phyloP scores from a whole-genome alignment of 495 filamentous ascomycete species.

The Cladorrhinum samala region DNA sequence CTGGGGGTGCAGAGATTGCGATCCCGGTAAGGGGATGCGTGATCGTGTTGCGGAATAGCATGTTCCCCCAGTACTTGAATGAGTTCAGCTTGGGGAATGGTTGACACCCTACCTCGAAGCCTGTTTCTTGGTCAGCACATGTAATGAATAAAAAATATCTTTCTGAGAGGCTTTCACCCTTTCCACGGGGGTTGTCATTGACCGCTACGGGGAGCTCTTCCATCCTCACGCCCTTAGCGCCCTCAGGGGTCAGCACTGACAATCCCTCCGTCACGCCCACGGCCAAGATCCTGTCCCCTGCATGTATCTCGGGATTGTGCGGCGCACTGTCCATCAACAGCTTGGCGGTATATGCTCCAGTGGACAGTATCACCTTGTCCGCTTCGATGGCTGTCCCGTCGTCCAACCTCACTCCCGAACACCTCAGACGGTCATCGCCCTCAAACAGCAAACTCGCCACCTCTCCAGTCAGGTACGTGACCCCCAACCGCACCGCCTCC shows the following conservation, averaged over 20 bases:
- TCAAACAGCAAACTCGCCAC: constrained; percentile 39
- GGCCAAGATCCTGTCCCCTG: constrained; percentile 48
- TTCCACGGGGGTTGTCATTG: constrained; percentile 23
- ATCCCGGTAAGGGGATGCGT: constrained; percentile 6
- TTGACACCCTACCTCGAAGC: constrained; percentile 21
- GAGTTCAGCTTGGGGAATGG: constrained; percentile 35
- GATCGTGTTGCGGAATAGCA: constrained; percentile 47
- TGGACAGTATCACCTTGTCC: constrained; percentile 46
- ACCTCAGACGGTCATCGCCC: constrained; percentile 15
- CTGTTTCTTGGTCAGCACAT: not conserved
- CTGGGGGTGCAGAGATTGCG: constrained; percentile 45
- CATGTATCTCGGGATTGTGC: constrained; percentile 30
- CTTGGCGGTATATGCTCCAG: constrained; percentile 54
- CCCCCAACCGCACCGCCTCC: constrained; percentile 43
- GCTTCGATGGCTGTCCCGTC: constrained; percentile 39
- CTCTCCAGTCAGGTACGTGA: constrained; percentile 45
- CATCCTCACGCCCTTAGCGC: no score
- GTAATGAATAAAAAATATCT: not conserved
- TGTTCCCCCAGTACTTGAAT: constrained; percentile 49
- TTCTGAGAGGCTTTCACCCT: not conserved
- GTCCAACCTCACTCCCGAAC: constrained; percentile 37
- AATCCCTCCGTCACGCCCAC: constrained; percentile 51
- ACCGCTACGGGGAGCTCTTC: no score
- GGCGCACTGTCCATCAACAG: constrained; percentile 49
- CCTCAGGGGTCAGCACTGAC: constrained; percentile 23